These are phyloP conservation scores for Castanospermum australe DNA, from an alignment of 306 rosid genomes.

Conservation along the genomic window DNA sequence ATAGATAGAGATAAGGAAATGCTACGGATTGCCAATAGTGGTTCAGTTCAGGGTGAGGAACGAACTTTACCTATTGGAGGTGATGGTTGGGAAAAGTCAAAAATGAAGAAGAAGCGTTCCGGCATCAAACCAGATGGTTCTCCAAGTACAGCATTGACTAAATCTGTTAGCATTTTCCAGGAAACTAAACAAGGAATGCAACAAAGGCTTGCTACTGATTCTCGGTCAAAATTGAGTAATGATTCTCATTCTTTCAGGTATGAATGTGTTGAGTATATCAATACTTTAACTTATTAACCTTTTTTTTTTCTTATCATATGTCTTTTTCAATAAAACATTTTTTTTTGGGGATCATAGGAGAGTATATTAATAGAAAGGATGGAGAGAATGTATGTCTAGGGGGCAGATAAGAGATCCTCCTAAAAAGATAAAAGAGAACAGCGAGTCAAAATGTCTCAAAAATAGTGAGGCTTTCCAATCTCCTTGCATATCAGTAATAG, in stretches of 20 bases:
- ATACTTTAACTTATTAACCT: background rate
- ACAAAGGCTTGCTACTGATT: slow-evolving; percentile 66
- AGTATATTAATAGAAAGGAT: no score
- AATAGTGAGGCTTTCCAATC: no score
- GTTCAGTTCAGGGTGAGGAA: slow-evolving; percentile 73
- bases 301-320: background rate
- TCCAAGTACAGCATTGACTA: slow-evolving; percentile 47
- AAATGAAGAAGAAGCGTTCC: slow-evolving; percentile 87
- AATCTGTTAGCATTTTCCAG: slow-evolving; percentile 62
- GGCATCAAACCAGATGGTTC: slow-evolving; percentile 83
- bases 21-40: slow-evolving; percentile 58
- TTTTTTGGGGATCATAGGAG: no score
- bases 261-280: background rate
- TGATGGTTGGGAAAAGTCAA: slow-evolving; percentile 92
- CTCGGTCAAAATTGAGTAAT: slow-evolving; percentile 63
- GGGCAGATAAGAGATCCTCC: no score
- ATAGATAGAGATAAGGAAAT: slow-evolving; percentile 80
- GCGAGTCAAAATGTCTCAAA: no score
- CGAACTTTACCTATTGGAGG: slow-evolving; percentile 66
- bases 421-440: no score
- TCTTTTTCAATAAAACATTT: background rate
- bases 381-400: no score
- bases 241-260: slow-evolving; percentile 88
- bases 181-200: slow-evolving; percentile 79
- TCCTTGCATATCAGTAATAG: no score